Evolutionary conservation across 257 asterid species (phyloP).

Genomic region (Solanum infundibuliforme): DNA sequence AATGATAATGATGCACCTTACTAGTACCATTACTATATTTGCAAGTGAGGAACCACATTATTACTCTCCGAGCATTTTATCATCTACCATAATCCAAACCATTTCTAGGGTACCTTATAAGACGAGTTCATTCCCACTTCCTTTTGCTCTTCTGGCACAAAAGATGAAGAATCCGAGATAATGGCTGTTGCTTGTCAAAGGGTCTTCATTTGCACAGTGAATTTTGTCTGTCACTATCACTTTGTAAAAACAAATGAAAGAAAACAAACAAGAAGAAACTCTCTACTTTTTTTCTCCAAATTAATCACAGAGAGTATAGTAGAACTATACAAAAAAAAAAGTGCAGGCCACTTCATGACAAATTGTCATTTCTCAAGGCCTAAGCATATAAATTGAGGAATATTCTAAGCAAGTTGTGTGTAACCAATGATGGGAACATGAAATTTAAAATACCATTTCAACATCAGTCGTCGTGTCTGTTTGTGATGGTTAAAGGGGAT

Average conservation of each 20-base stretch:
- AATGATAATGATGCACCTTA: too few relatives aligned
- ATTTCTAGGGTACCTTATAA: neutral
- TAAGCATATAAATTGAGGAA: neutral
- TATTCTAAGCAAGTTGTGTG: neutral
- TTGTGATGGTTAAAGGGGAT: neutral
- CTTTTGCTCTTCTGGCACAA: neutral
- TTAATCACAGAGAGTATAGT: neutral
- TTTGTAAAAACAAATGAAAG: neutral
- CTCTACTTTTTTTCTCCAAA: neutral
- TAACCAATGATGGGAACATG: neutral
- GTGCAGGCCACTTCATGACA: neutral
- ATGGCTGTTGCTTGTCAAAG: neutral
- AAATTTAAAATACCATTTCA: neutral
- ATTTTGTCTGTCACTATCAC: neutral
- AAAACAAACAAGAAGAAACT: neutral
- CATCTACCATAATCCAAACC: neutral
- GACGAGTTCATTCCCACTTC: neutral
- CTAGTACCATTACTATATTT: too few relatives aligned
- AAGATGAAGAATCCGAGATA: neutral
- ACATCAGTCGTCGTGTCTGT: neutral
- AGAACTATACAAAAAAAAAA: neutral
- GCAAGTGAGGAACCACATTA: too few relatives aligned
- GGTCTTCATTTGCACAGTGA: neutral
- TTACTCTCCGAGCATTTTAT: too few relatives aligned
- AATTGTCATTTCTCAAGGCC: neutral